A percentile compares a stretch with the other conserved stretches of the same genome.
These are phyloP conservation scores for Diaporthe sp. DNA, from an alignment of 2,329 filamentous ascomycete species.

Conservation along the genomic window DNA sequence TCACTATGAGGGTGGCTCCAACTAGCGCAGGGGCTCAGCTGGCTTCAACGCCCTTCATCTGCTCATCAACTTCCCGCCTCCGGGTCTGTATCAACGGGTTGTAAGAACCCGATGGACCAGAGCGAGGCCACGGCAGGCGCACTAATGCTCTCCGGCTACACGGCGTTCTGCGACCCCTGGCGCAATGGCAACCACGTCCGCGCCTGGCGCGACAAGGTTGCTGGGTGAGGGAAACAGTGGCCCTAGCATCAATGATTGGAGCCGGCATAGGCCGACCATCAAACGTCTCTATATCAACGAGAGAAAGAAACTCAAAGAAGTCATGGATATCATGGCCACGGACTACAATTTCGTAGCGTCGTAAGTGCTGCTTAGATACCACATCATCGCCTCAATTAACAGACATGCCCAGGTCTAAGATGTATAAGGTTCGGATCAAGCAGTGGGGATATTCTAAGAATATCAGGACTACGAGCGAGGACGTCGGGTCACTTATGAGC, in stretches of 20 bases:
- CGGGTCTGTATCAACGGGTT: not conserved
- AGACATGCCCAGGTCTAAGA: constrained; percentile 37
- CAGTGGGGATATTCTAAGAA: constrained; percentile 39
- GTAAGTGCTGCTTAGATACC: constrained; percentile 32
- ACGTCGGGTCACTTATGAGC: constrained; percentile 32
- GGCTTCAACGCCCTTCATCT: not conserved
- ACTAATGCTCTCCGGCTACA: not conserved
- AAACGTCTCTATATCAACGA: constrained; percentile 43
- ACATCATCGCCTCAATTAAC: not conserved
- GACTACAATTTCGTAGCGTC: constrained; percentile 42
- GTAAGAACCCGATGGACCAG: not conserved
- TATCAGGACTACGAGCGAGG: constrained; percentile 37
- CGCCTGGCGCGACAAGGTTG: not conserved
- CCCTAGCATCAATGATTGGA: constrained; percentile 41
- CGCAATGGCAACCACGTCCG: not conserved
- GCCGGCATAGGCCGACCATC: constrained; percentile 40
- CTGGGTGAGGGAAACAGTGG: constrained; percentile 16
- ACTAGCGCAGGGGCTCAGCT: constrained; percentile 18
- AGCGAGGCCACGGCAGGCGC: not conserved
- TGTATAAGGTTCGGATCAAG: constrained; percentile 39
- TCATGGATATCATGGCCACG: constrained; percentile 42
- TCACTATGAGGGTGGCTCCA: not conserved
- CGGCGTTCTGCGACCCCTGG: not conserved
- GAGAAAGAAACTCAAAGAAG: constrained; percentile 41
- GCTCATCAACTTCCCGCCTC: not conserved